phyloP scores from a whole-genome alignment of 345 rosid genomes.

The Atalantia buxifolia region DNA sequence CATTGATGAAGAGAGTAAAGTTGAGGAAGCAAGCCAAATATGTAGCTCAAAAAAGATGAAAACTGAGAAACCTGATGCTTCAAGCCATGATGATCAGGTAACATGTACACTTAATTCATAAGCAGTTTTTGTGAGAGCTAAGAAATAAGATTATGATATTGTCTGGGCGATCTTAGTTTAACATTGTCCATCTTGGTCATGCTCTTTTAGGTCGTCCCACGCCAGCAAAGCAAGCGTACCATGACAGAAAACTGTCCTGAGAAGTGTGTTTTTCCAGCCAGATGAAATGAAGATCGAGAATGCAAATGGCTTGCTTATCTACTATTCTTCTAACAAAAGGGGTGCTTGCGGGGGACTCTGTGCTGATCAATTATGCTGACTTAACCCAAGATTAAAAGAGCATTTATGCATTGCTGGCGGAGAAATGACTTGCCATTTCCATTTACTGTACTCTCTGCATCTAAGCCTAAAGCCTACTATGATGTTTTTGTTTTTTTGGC shows the following conservation, averaged over 20 bases:
- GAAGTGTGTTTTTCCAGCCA: not conserved
- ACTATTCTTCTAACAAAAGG: not conserved
- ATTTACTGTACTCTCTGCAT: not conserved
- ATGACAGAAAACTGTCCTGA: not conserved
- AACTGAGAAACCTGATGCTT: constrained; percentile 11
- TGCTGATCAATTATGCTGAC: not conserved
- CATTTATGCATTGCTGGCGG: not conserved
- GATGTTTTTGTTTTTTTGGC: not conserved
- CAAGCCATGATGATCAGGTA: constrained; percentile 48
- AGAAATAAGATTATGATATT: not conserved
- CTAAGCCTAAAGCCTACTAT: not conserved
- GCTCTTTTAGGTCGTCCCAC: constrained; percentile 10
- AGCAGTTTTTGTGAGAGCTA: not conserved
- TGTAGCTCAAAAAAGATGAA: constrained; percentile 44
- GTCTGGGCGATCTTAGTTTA: not conserved
- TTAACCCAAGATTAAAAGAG: not conserved
- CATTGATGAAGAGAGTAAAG: constrained; percentile 47
- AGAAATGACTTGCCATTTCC: not conserved
- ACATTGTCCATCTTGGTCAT: not conserved
- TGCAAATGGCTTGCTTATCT: not conserved
- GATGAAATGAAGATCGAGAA: not conserved
- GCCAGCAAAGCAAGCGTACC: not conserved
- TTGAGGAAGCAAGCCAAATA: constrained; percentile 17
- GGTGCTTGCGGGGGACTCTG: not conserved
- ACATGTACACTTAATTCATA: not conserved